Percentiles rank a stretch among this genome's conserved stretches.
These are phyloP conservation scores for Lithocarpus polystachyus DNA, from an alignment of 306 rosid species.

Conservation along the genomic window DNA sequence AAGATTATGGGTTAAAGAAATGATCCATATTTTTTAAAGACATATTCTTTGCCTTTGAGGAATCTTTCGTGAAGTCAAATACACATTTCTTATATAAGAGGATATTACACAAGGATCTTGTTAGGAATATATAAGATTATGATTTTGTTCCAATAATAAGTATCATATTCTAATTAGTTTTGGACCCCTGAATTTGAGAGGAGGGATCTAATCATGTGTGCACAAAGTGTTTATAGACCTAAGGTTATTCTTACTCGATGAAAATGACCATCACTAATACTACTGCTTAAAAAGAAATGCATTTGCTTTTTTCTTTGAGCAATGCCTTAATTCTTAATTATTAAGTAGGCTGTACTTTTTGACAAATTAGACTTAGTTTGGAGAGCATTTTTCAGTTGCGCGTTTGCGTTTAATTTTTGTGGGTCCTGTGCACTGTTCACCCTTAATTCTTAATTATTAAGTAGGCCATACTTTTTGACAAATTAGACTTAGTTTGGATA, in stretches of 20 bases:
- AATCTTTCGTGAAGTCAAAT: conserved; percentile 20
- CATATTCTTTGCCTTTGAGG: conserved; percentile 41
- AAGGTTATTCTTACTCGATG: neutral
- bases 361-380: too few relatives aligned
- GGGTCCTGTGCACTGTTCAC: too few relatives aligned
- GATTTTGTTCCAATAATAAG: neutral
- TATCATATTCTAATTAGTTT: neutral
- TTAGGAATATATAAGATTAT: neutral
- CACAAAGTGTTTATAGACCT: neutral
- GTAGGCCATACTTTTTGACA: too few relatives aligned
- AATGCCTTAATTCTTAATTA: neutral
- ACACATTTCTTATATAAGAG: conserved; percentile 2
- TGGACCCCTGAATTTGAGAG: too few relatives aligned
- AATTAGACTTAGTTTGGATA: too few relatives aligned
- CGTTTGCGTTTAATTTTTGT: too few relatives aligned
- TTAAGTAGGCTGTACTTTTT: too few relatives aligned
- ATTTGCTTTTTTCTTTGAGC: neutral
- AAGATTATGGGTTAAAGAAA: conserved; percentile 52
- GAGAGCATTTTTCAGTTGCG: too few relatives aligned
- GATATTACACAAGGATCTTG: conserved; percentile 16
- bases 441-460: neutral
- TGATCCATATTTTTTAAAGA: conserved; percentile 33
- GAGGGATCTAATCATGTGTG: neutral
- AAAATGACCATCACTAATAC: neutral
- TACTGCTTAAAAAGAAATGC: neutral